These are phyloP conservation scores for Globisporangium ultimum DNA, from an alignment of 352 stramenopile genomes.

Conservation along the genomic window DNA sequence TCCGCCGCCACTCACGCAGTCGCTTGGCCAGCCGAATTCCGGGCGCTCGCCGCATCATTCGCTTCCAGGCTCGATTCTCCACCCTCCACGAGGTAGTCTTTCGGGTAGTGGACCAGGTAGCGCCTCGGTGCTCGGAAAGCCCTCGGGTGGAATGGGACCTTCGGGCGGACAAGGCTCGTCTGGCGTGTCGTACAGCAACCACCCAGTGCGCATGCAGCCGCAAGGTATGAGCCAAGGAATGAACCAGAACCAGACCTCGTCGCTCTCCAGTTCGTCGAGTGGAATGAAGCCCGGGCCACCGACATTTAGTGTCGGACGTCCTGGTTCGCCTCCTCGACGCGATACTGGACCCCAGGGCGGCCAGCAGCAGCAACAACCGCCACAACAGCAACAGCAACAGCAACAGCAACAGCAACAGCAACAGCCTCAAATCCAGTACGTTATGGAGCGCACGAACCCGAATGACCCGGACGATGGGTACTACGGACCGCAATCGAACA, in stretches of 20 bases:
- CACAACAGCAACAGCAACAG: slow-evolving; percentile 26
- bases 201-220: slow-evolving; percentile 56
- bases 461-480: slow-evolving; percentile 31
- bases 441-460: slow-evolving; percentile 48
- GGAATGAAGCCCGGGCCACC: slow-evolving; percentile 30
- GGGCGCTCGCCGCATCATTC: slow-evolving; percentile 65
- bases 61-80: slow-evolving; percentile 63
- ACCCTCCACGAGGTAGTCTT: slow-evolving; percentile 48
- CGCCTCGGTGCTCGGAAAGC: slow-evolving; percentile 58
- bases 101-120: slow-evolving; percentile 25
- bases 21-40: slow-evolving; percentile 37
- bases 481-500: slow-evolving; percentile 21
- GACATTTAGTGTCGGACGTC: slow-evolving; percentile 22
- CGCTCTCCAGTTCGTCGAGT: slow-evolving; percentile 7
- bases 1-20: slow-evolving; percentile 56
- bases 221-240: slow-evolving; percentile 46
- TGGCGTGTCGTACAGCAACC: slow-evolving; percentile 23
- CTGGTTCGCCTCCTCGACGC: slow-evolving; percentile 34
- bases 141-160: slow-evolving; percentile 18
- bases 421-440: slow-evolving; percentile 36
- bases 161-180: slow-evolving; percentile 20
- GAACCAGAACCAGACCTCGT: slow-evolving; percentile 15
- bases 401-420: slow-evolving; percentile 29
- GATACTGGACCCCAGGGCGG: slow-evolving; percentile 15
- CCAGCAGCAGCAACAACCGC: slow-evolving; percentile 33